These are phyloP conservation scores for Arachis monticola DNA, from an alignment of 331 rosid genomes.

Conservation along the genomic window DNA sequence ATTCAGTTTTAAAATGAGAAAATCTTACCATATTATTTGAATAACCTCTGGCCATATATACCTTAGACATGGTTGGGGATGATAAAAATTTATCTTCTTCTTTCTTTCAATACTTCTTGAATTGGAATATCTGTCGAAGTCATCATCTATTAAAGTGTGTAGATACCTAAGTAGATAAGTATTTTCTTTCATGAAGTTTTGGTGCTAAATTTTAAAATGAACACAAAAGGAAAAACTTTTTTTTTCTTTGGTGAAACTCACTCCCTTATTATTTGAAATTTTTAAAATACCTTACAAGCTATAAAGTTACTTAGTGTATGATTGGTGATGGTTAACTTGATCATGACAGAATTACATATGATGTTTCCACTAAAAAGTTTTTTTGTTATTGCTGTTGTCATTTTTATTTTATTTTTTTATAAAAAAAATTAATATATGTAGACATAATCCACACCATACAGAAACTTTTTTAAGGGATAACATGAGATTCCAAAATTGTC, in stretches of 20 bases:
- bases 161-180: background rate
- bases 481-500: too few relatives aligned
- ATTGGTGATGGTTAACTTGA: background rate
- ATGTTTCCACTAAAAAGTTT: constrained; percentile 7
- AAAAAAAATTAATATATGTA: background rate
- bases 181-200: background rate
- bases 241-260: background rate
- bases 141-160: constrained; percentile 10
- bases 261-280: background rate
- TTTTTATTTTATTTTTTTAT: background rate
- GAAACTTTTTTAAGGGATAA: background rate
- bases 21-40: background rate
- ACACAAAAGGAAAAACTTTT: background rate
- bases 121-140: constrained; percentile 10
- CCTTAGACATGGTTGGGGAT: constrained; percentile 11
- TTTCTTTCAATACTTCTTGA: constrained; percentile 14
- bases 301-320: background rate
- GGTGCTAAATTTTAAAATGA: constrained; percentile 18
- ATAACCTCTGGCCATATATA: background rate
- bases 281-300: background rate
- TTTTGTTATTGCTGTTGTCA: background rate
- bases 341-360: constrained; percentile 6
- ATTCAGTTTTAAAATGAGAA: background rate
- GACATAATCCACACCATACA: constrained; percentile 20
- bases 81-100: constrained; percentile 6